Evolutionary conservation across 2,329 filamentous ascomycete species (phyloP).

Genomic region (Tolypocladium ophioglossoides): DNA sequence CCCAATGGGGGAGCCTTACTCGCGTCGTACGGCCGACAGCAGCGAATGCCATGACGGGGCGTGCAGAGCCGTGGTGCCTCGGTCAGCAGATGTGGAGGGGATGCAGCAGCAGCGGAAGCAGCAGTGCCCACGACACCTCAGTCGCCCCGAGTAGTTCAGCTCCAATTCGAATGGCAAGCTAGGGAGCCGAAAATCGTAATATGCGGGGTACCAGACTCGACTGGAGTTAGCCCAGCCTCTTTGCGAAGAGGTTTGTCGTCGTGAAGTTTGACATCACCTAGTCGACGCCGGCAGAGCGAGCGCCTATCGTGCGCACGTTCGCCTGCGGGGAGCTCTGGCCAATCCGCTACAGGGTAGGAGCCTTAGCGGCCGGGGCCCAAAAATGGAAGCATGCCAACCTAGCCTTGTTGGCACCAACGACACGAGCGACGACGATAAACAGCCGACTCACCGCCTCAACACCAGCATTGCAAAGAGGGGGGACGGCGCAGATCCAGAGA

Average conservation of each 20-base stretch:
- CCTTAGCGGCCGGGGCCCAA: background rate
- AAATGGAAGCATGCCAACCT: background rate
- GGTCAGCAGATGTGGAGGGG: background rate
- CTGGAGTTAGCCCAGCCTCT: background rate
- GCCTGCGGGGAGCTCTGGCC: background rate
- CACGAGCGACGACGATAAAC: background rate
- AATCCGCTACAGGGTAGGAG: background rate
- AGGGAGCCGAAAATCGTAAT: background rate
- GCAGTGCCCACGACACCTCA: background rate
- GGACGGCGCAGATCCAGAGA: background rate
- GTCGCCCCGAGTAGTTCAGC: background rate
- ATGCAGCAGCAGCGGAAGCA: background rate
- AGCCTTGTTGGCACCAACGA: background rate
- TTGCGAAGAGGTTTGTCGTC: background rate
- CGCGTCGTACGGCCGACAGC: slow-evolving; percentile 31
- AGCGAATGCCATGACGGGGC: slow-evolving; percentile 29
- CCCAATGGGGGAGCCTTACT: slow-evolving; percentile 26
- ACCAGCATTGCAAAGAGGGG: background rate
- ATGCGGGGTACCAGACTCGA: background rate
- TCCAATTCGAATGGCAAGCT: background rate
- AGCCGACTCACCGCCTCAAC: background rate
- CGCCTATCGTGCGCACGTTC: background rate
- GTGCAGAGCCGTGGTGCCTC: background rate
- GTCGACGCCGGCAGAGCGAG: background rate
- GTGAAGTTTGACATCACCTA: background rate